Percentiles rank a stretch among this genome's conserved stretches.
Conservation (phyloP, 2,329 filamentous ascomycete species). For the Ilyonectria destructans region DNA sequence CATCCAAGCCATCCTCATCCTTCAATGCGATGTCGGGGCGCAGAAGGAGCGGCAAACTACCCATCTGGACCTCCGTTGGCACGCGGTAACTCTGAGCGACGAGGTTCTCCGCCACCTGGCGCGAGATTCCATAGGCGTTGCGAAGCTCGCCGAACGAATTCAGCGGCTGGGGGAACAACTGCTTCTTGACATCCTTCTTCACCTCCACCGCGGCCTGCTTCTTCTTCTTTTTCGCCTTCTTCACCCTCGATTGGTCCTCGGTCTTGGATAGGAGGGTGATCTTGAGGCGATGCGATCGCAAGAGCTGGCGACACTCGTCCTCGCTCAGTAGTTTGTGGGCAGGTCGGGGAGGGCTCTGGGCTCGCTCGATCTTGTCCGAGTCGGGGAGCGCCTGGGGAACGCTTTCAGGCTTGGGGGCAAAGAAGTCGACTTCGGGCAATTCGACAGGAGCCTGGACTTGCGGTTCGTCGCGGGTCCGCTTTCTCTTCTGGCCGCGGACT, state of each 20-base stretch:
- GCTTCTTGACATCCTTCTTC: conserved; percentile 70
- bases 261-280: conserved; percentile 80
- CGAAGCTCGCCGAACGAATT: conserved; percentile 83
- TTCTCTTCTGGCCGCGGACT: conserved; percentile 69
- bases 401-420: conserved; percentile 64
- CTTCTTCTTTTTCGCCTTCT: conserved; percentile 72
- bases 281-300: conserved; percentile 89
- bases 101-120: conserved; percentile 83
- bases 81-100: conserved; percentile 86
- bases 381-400: conserved; percentile 52
- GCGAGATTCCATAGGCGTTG: conserved; percentile 80
- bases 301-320: conserved; percentile 80
- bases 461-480: conserved; percentile 62
- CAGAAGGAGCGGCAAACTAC: conserved; percentile 84
- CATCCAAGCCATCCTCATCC: conserved; percentile 54
- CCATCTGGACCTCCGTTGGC: conserved; percentile 96
- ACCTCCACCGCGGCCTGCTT: conserved; percentile 64
- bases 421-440: conserved; percentile 72
- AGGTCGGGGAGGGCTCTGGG: conserved; percentile 48
- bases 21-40: conserved; percentile 67
- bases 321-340: conserved; percentile 67
- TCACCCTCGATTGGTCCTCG: conserved; percentile 61
- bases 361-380: conserved; percentile 43
- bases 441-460: conserved; percentile 50
- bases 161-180: conserved; percentile 86